Evolutionary conservation across 345 rosid species (phyloP).

Genomic region (Kernera saxatilis): DNA sequence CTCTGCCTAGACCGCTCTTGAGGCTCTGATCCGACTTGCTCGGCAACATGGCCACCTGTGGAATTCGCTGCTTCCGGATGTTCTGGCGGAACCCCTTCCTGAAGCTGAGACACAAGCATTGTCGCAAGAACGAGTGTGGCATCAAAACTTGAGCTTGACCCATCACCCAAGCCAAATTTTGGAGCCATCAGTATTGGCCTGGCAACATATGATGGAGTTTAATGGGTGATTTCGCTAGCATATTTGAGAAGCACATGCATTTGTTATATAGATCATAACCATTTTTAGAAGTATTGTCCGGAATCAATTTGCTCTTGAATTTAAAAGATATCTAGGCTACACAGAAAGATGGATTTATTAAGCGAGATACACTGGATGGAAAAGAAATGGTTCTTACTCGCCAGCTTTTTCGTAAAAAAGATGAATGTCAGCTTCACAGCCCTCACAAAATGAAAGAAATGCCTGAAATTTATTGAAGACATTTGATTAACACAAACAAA

Average conservation of each 20-base stretch:
- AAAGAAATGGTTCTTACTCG: conserved; percentile 60
- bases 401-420: conserved; percentile 80
- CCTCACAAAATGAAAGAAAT: conserved; percentile 81
- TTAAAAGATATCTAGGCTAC: neutral
- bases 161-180: conserved; percentile 73
- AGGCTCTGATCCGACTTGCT: conserved; percentile 39
- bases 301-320: neutral
- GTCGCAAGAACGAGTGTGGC: conserved; percentile 85
- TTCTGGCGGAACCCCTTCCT: conserved; percentile 52
- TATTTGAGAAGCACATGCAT: neutral
- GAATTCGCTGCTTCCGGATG: conserved; percentile 37
- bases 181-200: conserved; percentile 96
- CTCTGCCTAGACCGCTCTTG: conserved; percentile 45
- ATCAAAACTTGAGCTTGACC: conserved; percentile 65
- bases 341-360: neutral
- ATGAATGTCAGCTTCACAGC: conserved; percentile 86
- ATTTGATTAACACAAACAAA: neutral
- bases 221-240: neutral
- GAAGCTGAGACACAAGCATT: conserved; percentile 81
- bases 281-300: neutral
- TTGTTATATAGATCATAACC: neutral
- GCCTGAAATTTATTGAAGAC: conserved; percentile 47
- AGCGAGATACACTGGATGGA: neutral
- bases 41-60: conserved; percentile 35
- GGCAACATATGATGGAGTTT: conserved; percentile 7